Evolutionary conservation across 805 yeast species (phyloP), one percentile per base, ranked within the genome.

Genomic region (Saturnispora quitensis): DNA sequence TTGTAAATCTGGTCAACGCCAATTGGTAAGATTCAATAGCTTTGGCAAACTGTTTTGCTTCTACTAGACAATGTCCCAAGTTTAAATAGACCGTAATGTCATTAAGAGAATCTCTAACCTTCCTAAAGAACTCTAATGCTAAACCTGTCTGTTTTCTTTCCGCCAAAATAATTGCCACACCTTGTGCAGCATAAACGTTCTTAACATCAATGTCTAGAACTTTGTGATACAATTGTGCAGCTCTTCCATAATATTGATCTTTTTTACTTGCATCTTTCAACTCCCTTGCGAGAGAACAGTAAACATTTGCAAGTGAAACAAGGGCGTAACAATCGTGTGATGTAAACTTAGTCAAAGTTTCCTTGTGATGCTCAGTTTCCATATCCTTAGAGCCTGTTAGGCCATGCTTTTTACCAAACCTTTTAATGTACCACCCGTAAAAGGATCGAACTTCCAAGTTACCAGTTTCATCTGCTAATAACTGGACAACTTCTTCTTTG

Each of bases 101-200:
- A 62, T 86, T 84, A 57, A 90, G 73, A 5, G 97, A 84, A 61
- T 93, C 99, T 62, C 97, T 79, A 50, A 90, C 81, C 59, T 90
- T 89, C 66, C 95, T 78, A 62, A 93, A 82, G 44, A 90, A 83
- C 58, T 88, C 95, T 61, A 90, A 73, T 0, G 98, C 96, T 55
- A 82, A 74, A 25, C 80, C 81, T 34, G 80, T 70, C 58, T 86
- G 82, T 58, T 83, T 82, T 61, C 82, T 84, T 61, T 91, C 97
- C 10, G 95, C 95, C 66, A 89, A 86, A 4, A 89, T 81, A 51
- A 93, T 89, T 1, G 97, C 98, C 55, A 93, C 75, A 51, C 99
- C 99, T 68, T 93, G 99, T 1, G 99, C 98, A 5, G 99, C 99
- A 70, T 84, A 93, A 1, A 90, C 91, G 64, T 91, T 88, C 58